Percentiles rank a stretch among this genome's conserved stretches.
Evolutionary conservation across 441 rosid genomes (phyloP).

Genomic region (Cnidoscolus chayamansa): DNA sequence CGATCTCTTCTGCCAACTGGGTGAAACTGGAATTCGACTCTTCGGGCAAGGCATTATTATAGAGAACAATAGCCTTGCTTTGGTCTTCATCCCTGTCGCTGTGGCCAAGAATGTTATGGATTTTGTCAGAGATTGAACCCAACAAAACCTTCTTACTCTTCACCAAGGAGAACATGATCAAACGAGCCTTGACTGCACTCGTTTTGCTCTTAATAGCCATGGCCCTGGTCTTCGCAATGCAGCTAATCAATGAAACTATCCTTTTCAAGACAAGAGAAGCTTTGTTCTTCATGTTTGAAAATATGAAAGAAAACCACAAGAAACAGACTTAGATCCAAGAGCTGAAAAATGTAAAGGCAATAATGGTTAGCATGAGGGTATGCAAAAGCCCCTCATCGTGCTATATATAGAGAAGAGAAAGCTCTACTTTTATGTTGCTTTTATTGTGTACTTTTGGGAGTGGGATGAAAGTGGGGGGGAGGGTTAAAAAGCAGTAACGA

Average conservation of each 20-base stretch:
- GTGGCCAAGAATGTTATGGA: conserved; percentile 37
- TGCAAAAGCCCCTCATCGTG: not conserved
- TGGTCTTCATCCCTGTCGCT: conserved; percentile 24
- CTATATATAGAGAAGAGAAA: conserved; percentile 11
- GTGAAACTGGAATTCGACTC: conserved; percentile 26
- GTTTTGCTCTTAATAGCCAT: conserved; percentile 59
- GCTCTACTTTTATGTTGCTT: not conserved
- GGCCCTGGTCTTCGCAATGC: conserved; percentile 52
- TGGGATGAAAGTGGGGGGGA: conserved; percentile 21
- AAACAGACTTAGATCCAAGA: not conserved
- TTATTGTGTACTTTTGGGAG: conserved; percentile 16
- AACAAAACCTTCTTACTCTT: conserved; percentile 54
- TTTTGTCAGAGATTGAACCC: conserved; percentile 56
- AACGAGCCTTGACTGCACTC: conserved; percentile 53
- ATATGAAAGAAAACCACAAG: not conserved
- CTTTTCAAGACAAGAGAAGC: conserved; percentile 52
- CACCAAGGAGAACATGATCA: conserved; percentile 58
- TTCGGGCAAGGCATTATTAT: conserved; percentile 19
- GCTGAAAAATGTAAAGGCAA: not conserved
- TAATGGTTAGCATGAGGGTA: conserved; percentile 1
- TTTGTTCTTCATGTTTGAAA: conserved; percentile 50
- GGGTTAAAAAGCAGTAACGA: not conserved
- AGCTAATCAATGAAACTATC: conserved; percentile 35
- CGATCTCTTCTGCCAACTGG: not conserved
- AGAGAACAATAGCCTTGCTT: conserved; percentile 36